These are phyloP conservation scores for Teunomyces kruisii DNA, from an alignment of 805 yeast genomes.

Conservation along the genomic window DNA sequence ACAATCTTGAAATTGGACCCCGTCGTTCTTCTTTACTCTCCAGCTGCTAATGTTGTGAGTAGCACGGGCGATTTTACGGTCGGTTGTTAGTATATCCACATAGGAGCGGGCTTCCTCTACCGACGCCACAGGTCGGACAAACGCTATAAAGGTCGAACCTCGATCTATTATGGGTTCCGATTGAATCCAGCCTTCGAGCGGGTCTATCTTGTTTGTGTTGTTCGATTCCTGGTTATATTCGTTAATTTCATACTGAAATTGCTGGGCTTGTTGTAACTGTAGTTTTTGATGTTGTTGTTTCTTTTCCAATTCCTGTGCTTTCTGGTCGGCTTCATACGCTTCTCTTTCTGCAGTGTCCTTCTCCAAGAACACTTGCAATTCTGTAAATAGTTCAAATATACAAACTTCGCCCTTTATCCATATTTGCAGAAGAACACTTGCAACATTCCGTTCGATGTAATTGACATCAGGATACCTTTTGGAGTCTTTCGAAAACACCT, in stretches of 20 bases:
- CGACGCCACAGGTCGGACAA: constrained; percentile 59
- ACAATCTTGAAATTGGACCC: constrained; percentile 71
- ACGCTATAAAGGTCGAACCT: constrained; percentile 82
- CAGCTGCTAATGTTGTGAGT: constrained; percentile 85
- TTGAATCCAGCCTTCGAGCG: constrained; percentile 69
- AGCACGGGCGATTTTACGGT: constrained; percentile 66
- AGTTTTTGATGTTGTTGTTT: constrained; percentile 2
- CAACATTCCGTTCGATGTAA: constrained; percentile 48
- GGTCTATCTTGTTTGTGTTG: constrained; percentile 32
- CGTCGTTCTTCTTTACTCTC: constrained; percentile 62
- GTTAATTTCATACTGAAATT: neutral
- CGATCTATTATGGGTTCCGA: constrained; percentile 82
- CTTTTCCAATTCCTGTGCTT: neutral
- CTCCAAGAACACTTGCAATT: constrained; percentile 52
- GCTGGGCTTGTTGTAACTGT: neutral
- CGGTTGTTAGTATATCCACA: constrained; percentile 55
- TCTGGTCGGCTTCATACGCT: constrained; percentile 7
- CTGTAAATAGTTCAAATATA: constrained; percentile 73
- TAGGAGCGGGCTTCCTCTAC: constrained; percentile 65
- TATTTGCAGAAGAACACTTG: constrained; percentile 41
- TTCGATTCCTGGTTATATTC: neutral
- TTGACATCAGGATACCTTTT: constrained; percentile 38
- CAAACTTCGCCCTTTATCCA: constrained; percentile 63
- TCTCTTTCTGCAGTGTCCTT: constrained; percentile 29
- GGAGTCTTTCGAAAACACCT: constrained; percentile 42